Evolutionary conservation across 2,329 filamentous ascomycete species (phyloP).

Genomic region (Colletotrichum higginsianum): DNA sequence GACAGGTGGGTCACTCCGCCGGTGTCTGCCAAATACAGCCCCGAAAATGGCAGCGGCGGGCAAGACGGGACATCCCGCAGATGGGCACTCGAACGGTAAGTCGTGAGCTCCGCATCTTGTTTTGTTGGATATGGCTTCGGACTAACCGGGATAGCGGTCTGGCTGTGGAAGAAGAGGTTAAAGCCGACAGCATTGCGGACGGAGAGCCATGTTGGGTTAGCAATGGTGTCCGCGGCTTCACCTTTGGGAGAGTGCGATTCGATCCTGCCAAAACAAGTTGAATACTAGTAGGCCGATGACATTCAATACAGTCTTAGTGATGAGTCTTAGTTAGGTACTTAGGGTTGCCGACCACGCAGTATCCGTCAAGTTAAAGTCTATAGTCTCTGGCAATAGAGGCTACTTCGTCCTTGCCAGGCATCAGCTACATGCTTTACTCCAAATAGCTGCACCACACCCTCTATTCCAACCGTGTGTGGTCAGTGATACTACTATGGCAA

Average conservation of each 20-base stretch:
- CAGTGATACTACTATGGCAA: not conserved
- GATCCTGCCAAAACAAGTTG: slow-evolving; percentile 8
- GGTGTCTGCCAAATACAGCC: slow-evolving; percentile 60
- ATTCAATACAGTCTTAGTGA: not conserved
- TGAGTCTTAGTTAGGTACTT: too few relatives aligned
- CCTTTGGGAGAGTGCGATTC: slow-evolving; percentile 61
- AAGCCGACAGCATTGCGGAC: slow-evolving; percentile 71
- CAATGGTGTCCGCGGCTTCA: slow-evolving; percentile 88
- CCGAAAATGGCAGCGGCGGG: slow-evolving; percentile 74
- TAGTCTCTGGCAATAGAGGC: not conserved
- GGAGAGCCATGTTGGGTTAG: slow-evolving; percentile 91
- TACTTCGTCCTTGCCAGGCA: not conserved
- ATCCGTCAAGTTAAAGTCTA: not conserved
- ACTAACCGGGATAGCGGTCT: slow-evolving; percentile 60
- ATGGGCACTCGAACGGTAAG: slow-evolving; percentile 82
- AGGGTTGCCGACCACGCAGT: not conserved
- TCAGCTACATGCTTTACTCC: not conserved
- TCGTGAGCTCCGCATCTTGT: slow-evolving; percentile 5
- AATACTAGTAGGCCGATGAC: not conserved
- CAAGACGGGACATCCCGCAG: slow-evolving; percentile 86
- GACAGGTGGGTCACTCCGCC: slow-evolving; percentile 86
- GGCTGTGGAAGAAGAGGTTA: slow-evolving; percentile 76
- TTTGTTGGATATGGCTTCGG: slow-evolving; percentile 34
- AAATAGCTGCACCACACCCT: not conserved
- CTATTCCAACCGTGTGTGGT: not conserved